These are phyloP conservation scores for Vitis labrusca DNA, from an alignment of 164 flowering plant genomes.

Conservation along the genomic window DNA sequence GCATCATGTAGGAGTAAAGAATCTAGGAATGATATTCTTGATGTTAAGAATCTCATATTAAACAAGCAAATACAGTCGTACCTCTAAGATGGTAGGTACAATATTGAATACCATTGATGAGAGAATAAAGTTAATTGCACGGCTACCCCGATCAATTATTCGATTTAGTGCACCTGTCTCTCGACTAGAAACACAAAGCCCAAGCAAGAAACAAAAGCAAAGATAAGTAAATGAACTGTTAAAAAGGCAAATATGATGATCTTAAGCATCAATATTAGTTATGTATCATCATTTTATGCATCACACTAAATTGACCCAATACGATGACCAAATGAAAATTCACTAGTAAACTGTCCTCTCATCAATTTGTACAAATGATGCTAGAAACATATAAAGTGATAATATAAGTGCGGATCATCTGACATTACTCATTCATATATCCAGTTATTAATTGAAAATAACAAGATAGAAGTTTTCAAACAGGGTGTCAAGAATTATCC, in stretches of 20 bases:
- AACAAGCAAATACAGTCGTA: constrained; percentile 26
- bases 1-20: neutral
- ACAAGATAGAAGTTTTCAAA: no score
- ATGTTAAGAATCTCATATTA: neutral
- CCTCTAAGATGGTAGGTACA: constrained; percentile 96
- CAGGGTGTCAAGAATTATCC: no score
- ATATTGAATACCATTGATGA: constrained; percentile 94
- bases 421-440: no score
- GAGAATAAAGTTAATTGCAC: constrained; percentile 93
- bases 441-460: no score
- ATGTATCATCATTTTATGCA: neutral
- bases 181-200: constrained; percentile 55
- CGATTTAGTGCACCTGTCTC: constrained; percentile 96
- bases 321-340: neutral
- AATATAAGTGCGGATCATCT: no score
- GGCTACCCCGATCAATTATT: constrained; percentile 98
- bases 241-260: neutral
- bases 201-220: constrained; percentile 16
- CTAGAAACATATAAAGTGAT: no score
- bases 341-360: no score
- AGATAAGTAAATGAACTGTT: constrained; percentile 4
- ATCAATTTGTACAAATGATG: no score
- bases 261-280: neutral
- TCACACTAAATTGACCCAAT: neutral
- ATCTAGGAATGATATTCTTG: neutral